phyloP scores from a whole-genome alignment of 306 rosid species.

The Ziziphus jujuba region DNA sequence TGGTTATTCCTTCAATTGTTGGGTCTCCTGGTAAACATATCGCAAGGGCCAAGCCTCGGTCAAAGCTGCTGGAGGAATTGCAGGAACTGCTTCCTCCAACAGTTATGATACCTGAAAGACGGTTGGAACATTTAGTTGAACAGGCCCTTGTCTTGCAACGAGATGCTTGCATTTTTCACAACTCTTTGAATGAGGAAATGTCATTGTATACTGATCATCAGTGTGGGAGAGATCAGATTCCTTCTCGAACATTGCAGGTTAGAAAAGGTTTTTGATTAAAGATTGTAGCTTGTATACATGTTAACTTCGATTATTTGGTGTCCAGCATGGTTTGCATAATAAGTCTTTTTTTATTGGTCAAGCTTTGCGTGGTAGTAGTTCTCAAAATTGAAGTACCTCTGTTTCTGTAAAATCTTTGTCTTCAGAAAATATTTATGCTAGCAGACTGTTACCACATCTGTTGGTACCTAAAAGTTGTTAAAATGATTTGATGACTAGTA shows the following conservation, averaged over 20 bases:
- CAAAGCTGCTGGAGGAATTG: constrained; percentile 79
- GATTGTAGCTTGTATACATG: constrained; percentile 4
- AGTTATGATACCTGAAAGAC: constrained; percentile 85
- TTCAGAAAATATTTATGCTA: too few relatives aligned
- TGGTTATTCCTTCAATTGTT: constrained; percentile 57
- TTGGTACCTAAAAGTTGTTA: too few relatives aligned
- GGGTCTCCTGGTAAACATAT: constrained; percentile 39
- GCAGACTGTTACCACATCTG: too few relatives aligned
- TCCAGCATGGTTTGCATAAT: not conserved
- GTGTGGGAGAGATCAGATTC: constrained; percentile 91
- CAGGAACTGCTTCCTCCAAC: constrained; percentile 91
- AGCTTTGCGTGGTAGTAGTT: not conserved
- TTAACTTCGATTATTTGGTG: constrained; percentile 11
- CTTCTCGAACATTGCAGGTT: constrained; percentile 88
- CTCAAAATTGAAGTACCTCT: too few relatives aligned
- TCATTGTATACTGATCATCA: constrained; percentile 86
- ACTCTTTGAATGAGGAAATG: constrained; percentile 82
- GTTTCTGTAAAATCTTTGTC: too few relatives aligned
- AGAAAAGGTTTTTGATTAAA: constrained; percentile 30
- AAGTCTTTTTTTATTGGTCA: constrained; percentile 10
- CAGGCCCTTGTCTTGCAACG: constrained; percentile 90
- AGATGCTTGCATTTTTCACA: constrained; percentile 89
- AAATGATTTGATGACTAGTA: too few relatives aligned
- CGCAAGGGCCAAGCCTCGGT: constrained; percentile 53
- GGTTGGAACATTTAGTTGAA: constrained; percentile 93